A percentile compares a stretch with the other conserved stretches of the same genome.
Evolutionary conservation across 2,329 filamentous ascomycete species (phyloP).

Genomic region (Phaeomoniella chlamydospora): DNA sequence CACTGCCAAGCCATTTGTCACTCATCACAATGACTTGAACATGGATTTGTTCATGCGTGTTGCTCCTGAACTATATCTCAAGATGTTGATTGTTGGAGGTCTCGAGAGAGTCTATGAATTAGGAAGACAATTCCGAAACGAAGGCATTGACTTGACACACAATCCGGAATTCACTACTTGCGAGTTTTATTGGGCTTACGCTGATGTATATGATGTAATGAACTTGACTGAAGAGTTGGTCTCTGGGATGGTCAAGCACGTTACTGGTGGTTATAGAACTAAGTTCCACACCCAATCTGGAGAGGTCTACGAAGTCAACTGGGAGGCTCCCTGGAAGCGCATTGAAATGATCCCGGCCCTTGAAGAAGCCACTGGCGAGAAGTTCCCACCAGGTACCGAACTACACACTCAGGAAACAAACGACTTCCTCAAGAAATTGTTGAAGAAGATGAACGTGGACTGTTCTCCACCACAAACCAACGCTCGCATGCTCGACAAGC

Average conservation of each 20-base stretch:
- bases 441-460: conserved; percentile 82
- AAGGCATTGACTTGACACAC: conserved; percentile 82
- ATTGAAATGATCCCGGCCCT: conserved; percentile 93
- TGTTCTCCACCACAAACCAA: conserved; percentile 87
- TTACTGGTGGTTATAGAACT: conserved; percentile 75
- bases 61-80: conserved; percentile 89
- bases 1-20: conserved; percentile 87
- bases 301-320: conserved; percentile 83
- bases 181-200: conserved; percentile 94
- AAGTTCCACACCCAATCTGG: conserved; percentile 76
- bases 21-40: conserved; percentile 89
- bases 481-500: conserved; percentile 88
- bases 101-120: conserved; percentile 92
- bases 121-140: conserved; percentile 89
- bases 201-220: conserved; percentile 85
- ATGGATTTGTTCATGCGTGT: conserved; percentile 93
- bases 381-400: conserved; percentile 79
- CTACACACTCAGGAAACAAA: conserved; percentile 83
- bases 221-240: conserved; percentile 86
- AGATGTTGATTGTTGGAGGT: conserved; percentile 90
- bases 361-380: conserved; percentile 79
- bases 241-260: conserved; percentile 70
- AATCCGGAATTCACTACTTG: conserved; percentile 97
- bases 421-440: conserved; percentile 67
- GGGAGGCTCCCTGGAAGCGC: conserved; percentile 84